A percentile compares a stretch with the other conserved stretches of the same genome.
Evolutionary conservation across 768 basidiomycete genomes (phyloP).

Genomic region (Kwoniella heveanensis): DNA sequence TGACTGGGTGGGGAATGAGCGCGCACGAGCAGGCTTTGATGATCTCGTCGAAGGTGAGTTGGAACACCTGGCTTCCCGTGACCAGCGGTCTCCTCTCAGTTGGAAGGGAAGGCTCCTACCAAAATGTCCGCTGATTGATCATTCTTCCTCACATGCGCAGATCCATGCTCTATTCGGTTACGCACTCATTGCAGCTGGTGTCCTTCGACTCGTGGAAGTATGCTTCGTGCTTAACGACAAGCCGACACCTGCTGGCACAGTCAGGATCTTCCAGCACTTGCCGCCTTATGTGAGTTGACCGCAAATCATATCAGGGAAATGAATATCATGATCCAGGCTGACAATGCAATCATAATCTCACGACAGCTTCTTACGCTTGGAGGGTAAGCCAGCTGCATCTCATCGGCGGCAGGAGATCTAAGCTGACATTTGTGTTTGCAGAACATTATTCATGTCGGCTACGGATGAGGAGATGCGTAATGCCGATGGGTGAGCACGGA

Average conservation of each 20-base stretch:
- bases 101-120: too few species aligned
- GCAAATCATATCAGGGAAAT: too few species aligned
- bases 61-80: too few species aligned
- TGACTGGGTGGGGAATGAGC: constrained; percentile 92
- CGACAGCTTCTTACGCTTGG: constrained; percentile 70
- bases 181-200: constrained; percentile 79
- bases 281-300: constrained; percentile 74
- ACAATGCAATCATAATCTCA: too few species aligned
- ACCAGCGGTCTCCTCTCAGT: too few species aligned
- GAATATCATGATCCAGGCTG: too few species aligned
- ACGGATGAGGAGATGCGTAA: constrained; percentile 85
- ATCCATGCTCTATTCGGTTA: constrained; percentile 84
- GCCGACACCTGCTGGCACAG: constrained; percentile 55
- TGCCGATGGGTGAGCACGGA: constrained; percentile 63
- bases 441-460: constrained; percentile 85
- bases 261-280: constrained; percentile 77
- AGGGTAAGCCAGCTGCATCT: constrained; percentile 60
- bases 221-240: constrained; percentile 67
- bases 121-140: too few species aligned
- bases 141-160: constrained; percentile 57
- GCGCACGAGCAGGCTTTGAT: constrained; percentile 81
- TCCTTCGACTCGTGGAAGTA: constrained; percentile 77
- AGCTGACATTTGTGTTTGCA: constrained; percentile 45
- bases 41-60: constrained; percentile 75
- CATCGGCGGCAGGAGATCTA: background rate